Conservation (phyloP, 352 stramenopile genomes). For the Blastocystis hominis region DNA sequence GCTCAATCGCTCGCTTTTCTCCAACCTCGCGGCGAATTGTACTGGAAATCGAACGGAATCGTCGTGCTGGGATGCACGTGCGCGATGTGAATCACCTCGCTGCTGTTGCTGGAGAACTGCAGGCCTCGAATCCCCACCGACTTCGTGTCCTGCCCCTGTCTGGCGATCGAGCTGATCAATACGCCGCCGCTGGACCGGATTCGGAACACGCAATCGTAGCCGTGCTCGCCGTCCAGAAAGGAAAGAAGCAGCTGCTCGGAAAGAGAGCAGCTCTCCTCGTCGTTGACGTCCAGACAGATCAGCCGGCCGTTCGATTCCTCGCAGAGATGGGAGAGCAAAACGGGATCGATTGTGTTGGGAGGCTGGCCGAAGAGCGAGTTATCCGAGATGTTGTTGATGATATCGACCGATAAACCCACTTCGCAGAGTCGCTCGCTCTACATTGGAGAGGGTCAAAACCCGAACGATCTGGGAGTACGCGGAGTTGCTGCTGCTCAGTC, state of each 20-base stretch:
- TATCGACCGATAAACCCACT: neutral
- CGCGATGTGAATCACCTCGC: neutral
- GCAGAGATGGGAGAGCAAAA: slow-evolving; percentile 3
- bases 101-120: slow-evolving; percentile 42
- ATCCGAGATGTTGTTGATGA: slow-evolving; percentile 36
- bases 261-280: neutral
- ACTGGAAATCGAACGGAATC: slow-evolving; percentile 42
- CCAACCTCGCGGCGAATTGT: neutral
- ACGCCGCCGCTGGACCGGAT: slow-evolving; percentile 34
- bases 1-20: neutral
- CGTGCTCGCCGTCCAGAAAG: neutral
- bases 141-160: neutral
- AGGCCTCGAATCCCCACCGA: slow-evolving; percentile 7
- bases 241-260: neutral
- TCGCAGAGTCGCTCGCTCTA: neutral
- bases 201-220: slow-evolving; percentile 29
- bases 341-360: slow-evolving; percentile 9
- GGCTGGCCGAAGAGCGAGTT: neutral
- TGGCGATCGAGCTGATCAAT: neutral
- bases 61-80: neutral
- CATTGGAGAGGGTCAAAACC: neutral
- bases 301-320: neutral
- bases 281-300: slow-evolving; percentile 6
- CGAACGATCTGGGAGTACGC: neutral
- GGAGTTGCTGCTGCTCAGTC: neutral